Evolutionary conservation across 345 rosid species (phyloP).

Genomic region (Eucalyptus cladocalyx): DNA sequence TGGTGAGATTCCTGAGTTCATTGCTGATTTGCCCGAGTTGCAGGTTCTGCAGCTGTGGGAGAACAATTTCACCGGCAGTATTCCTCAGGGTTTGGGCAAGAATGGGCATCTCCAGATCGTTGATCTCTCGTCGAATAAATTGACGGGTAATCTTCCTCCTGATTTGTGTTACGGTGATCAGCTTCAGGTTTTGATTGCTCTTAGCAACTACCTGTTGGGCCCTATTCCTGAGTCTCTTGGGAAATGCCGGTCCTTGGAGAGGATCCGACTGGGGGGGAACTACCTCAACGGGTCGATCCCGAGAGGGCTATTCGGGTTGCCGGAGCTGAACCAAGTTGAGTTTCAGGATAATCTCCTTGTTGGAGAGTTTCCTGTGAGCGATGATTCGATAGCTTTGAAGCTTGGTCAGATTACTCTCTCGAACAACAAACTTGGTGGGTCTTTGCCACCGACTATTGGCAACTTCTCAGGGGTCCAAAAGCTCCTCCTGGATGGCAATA

Average conservation of each 20-base stretch:
- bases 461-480: constrained; percentile 82
- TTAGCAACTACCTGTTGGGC: constrained; percentile 66
- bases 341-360: constrained; percentile 54
- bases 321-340: constrained; percentile 68
- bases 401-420: constrained; percentile 76
- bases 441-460: constrained; percentile 56
- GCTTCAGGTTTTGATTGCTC: constrained; percentile 60
- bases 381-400: constrained; percentile 18
- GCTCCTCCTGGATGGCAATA: constrained; percentile 78
- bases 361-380: constrained; percentile 48
- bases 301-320: constrained; percentile 62
- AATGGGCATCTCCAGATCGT: constrained; percentile 45
- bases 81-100: constrained; percentile 51
- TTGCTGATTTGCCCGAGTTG: constrained; percentile 61
- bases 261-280: constrained; percentile 91
- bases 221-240: constrained; percentile 72
- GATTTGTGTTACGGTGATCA: constrained; percentile 59
- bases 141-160: constrained; percentile 67
- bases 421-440: constrained; percentile 68
- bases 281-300: constrained; percentile 82
- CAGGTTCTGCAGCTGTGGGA: constrained; percentile 92
- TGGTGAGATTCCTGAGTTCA: constrained; percentile 70
- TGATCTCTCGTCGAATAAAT: constrained; percentile 78
- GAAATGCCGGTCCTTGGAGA: constrained; percentile 46
- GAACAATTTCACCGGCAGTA: constrained; percentile 72